Conservation (phyloP, 208 protist genomes). For the Leishmania mexicana region DNA sequence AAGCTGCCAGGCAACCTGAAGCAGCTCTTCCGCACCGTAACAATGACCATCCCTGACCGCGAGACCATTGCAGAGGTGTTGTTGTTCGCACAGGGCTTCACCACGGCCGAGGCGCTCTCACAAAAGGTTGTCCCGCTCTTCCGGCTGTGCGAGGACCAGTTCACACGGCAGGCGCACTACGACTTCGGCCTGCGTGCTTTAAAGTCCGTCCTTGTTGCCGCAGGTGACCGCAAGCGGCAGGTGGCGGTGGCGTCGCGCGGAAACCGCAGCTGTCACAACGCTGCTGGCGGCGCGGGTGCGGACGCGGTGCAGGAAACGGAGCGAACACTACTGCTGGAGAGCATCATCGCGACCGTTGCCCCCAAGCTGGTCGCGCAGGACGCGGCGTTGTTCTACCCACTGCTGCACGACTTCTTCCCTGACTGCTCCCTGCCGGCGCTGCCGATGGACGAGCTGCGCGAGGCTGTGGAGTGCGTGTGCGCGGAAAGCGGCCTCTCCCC, state of each 20-base stretch:
- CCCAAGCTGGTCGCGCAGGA: conserved; percentile 98
- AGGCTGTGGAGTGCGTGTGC: conserved; percentile 85
- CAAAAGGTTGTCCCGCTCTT: conserved; percentile 99
- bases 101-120: conserved; percentile 95
- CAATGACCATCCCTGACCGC: conserved; percentile 98
- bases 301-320: conserved; percentile 65
- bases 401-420: conserved; percentile 98
- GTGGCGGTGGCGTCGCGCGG: neutral
- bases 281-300: neutral
- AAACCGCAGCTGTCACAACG: neutral
- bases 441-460: conserved; percentile 56
- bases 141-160: conserved; percentile 97
- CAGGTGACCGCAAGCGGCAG: conserved; percentile 95
- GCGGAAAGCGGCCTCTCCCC: conserved; percentile 59
- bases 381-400: conserved; percentile 93
- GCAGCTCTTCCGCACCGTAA: conserved; percentile 98
- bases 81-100: conserved; percentile 99
- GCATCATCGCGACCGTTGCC: conserved; percentile 96
- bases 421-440: conserved; percentile 52
- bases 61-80: conserved; percentile 99
- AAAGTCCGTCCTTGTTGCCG: conserved; percentile 99
- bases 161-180: conserved; percentile 99
- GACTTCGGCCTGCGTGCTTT: conserved; percentile 99
- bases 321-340: conserved; percentile 90
- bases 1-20: conserved; percentile 99